Evolutionary conservation across 129 eudicot genomes (phyloP).

Genomic region (Flaveria sonorensis): DNA sequence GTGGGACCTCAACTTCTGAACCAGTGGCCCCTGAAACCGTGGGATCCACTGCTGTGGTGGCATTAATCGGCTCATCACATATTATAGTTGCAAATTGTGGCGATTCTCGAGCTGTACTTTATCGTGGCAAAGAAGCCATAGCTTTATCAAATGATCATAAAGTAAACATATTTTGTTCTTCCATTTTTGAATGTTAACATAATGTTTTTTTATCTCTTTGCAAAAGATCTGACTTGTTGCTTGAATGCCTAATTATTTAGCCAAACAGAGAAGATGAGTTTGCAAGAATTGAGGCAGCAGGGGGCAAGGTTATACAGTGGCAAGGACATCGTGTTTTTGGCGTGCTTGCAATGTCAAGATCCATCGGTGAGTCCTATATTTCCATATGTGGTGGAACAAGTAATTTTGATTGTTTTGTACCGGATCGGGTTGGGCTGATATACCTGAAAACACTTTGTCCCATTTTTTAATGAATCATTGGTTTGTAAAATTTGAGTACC

Average conservation of each 20-base stretch:
- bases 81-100: constrained; percentile 87
- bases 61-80: constrained; percentile 74
- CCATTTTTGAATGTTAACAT: not conserved
- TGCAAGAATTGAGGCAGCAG: constrained; percentile 88
- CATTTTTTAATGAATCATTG: too few species aligned
- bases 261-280: constrained; percentile 90
- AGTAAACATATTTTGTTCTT: constrained; percentile 39
- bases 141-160: constrained; percentile 80
- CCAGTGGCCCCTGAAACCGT: constrained; percentile 79
- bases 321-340: constrained; percentile 94
- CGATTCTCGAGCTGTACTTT: constrained; percentile 91
- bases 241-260: constrained; percentile 35
- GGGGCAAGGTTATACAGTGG: constrained; percentile 94
- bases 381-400: not conserved
- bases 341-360: constrained; percentile 95
- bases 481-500: too few species aligned
- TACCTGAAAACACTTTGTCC: not conserved
- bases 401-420: not conserved
- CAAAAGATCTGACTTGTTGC: constrained; percentile 17
- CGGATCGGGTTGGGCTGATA: not conserved
- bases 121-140: constrained; percentile 81
- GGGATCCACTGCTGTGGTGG: constrained; percentile 93
- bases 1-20: constrained; percentile 48
- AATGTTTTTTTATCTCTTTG: not conserved
- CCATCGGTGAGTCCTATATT: constrained; percentile 63